A percentile compares a stretch with the other conserved stretches of the same genome.
Evolutionary conservation across 805 yeast genomes (phyloP).

Genomic region (Brettanomyces sp.): DNA sequence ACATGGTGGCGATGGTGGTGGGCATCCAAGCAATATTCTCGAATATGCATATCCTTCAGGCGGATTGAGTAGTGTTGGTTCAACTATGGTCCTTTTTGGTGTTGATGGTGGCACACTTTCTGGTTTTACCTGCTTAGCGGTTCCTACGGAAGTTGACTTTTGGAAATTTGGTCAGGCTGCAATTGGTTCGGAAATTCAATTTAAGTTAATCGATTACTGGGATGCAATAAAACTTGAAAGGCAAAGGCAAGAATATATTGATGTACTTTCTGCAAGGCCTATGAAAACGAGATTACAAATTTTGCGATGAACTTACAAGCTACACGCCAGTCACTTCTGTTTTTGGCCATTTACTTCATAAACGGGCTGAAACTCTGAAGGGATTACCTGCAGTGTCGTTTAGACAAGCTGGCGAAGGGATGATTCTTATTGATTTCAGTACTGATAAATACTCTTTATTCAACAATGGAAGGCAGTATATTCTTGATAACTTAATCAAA

Average conservation of each 20-base stretch:
- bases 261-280: conserved; percentile 10
- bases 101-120: conserved; percentile 24
- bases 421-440: conserved; percentile 25
- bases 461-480: conserved; percentile 25
- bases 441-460: conserved; percentile 19
- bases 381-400: conserved; percentile 14
- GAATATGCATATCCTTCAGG: conserved; percentile 23
- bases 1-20: conserved; percentile 24
- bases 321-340: conserved; percentile 5
- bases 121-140: conserved; percentile 20
- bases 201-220: conserved; percentile 13
- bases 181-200: conserved; percentile 17
- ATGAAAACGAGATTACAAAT: conserved; percentile 3
- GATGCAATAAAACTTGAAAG: conserved; percentile 16
- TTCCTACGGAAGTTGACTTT: conserved; percentile 19
- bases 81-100: conserved; percentile 18
- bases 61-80: conserved; percentile 22
- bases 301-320: conserved; percentile 8
- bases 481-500: conserved; percentile 10
- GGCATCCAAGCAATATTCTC: conserved; percentile 21
- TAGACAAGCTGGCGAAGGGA: conserved; percentile 26
- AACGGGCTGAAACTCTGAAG: conserved; percentile 1
- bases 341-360: conserved; percentile 11
- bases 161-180: conserved; percentile 27
- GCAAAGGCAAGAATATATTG: conserved; percentile 12